phyloP scores from a whole-genome alignment of 805 yeast species.

The Barnettozyma salicaria region DNA sequence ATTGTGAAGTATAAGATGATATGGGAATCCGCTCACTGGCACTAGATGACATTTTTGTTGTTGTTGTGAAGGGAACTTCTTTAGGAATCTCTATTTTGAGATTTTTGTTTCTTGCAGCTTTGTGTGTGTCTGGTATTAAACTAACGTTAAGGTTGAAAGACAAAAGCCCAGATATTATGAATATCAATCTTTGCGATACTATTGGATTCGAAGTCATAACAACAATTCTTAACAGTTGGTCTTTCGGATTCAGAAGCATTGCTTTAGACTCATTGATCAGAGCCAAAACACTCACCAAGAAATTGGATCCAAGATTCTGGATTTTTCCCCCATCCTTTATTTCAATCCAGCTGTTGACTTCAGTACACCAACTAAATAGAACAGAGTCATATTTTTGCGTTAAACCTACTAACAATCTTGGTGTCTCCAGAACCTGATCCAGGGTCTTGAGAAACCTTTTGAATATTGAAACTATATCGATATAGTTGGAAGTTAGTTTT shows the following conservation, averaged over 20 bases:
- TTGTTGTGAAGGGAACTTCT: slow-evolving; percentile 2
- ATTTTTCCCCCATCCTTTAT: slow-evolving; percentile 35
- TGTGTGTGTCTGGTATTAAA: background rate
- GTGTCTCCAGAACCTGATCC: slow-evolving; percentile 28
- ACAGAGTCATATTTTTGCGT: slow-evolving; percentile 22
- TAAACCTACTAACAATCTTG: slow-evolving; percentile 33
- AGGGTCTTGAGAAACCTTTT: slow-evolving; percentile 29
- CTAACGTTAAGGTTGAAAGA: slow-evolving; percentile 29
- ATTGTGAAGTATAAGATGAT: background rate
- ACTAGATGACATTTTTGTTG: too few relatives aligned
- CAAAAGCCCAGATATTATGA: slow-evolving; percentile 45
- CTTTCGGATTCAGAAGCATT: slow-evolving; percentile 12
- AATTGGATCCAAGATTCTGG: slow-evolving; percentile 18
- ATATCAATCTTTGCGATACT: slow-evolving; percentile 53
- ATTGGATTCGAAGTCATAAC: slow-evolving; percentile 55
- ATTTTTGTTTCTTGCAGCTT: slow-evolving; percentile 1
- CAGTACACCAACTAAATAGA: slow-evolving; percentile 34
- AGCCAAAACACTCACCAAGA: slow-evolving; percentile 20
- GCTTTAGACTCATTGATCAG: slow-evolving; percentile 14
- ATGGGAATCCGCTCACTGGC: background rate
- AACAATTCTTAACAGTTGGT: slow-evolving; percentile 42
- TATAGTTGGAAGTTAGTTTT: slow-evolving; percentile 15
- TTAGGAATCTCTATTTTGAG: slow-evolving; percentile 3
- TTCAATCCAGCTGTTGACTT: slow-evolving; percentile 36
- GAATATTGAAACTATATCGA: slow-evolving; percentile 24